Base-by-base conservation (phyloP, 2,329 filamentous ascomycete genomes). In the Diaporthe velutina region DNA sequence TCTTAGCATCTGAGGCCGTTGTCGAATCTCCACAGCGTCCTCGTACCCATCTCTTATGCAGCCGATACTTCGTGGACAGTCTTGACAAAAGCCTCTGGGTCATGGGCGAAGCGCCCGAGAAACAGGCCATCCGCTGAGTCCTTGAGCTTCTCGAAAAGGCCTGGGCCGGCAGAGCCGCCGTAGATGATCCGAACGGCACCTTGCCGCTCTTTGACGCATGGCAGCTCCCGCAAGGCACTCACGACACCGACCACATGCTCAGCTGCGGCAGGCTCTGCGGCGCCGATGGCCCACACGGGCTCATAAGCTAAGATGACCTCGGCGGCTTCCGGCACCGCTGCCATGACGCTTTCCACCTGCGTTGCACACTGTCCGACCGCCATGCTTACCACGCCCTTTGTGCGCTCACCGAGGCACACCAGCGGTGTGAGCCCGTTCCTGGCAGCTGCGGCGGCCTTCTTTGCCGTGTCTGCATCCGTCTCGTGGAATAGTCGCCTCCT, bases 231-330 rank as follows among this genome's bases (percentile, higher is more conserved):
- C 66, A 96, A 87, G 25, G 90, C 90, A 78, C 88, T 88, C 22
- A 93, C 92, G 2, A 97, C 94, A 50, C 87, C 89, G 5, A 93
- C 88, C 0, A 97, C 93, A 80, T 97, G 93, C 76, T 92, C 91
- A 25, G 92, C 89, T 10, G 88, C 88, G 0, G 95, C 95, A 3
- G 95, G 94, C 79, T 92, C 86, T 1, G 89, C 86, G 13, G 94
- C 92, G 0, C 95, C 95, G 82, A 97, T 97, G 0, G 95, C 95
- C 95, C 95, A 97, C 1, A 97, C 94, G 10, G 95, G 95, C 85
- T 97, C 95, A 80, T 97, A 97, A 0, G 95, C 95, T 74, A 97
- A 88, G 9, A 96, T 90, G 7, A 97, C 88, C 64, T 95, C 92
- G 0, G 91, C 90, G 22, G 90, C 86, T 15, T 86, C 85, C 0